phyloP scores from a whole-genome alignment of 768 basidiomycete genomes.

The Peribolospora baueri region DNA sequence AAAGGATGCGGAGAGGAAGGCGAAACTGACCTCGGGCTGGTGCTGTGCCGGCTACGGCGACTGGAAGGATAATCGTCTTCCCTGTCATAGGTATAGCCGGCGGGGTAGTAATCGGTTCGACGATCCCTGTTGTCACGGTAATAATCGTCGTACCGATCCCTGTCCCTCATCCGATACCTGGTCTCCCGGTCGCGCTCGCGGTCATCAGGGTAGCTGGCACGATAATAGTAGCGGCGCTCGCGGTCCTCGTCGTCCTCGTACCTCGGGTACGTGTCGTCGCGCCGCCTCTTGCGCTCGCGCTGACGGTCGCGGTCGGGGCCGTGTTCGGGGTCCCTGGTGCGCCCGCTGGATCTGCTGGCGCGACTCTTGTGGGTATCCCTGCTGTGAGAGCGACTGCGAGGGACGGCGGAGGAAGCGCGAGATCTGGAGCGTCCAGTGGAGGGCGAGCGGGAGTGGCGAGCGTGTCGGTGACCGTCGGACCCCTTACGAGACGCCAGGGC shows the following conservation, averaged over 20 bases:
- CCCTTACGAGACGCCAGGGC: too few species aligned
- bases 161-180: background rate
- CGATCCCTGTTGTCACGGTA: slow-evolving; percentile 19
- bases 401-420: too few species aligned
- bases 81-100: slow-evolving; percentile 24
- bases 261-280: slow-evolving; percentile 4
- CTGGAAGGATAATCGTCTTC: slow-evolving; percentile 2
- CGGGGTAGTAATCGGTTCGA: slow-evolving; percentile 17
- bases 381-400: too few species aligned
- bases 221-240: slow-evolving; percentile 6
- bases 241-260: slow-evolving; percentile 9
- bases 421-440: too few species aligned
- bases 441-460: too few species aligned
- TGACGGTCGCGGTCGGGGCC: slow-evolving; percentile 15
- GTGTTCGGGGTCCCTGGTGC: slow-evolving; percentile 10
- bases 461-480: too few species aligned
- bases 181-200: slow-evolving; percentile 3
- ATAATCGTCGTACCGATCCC: slow-evolving; percentile 1
- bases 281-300: slow-evolving; percentile 1
- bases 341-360: too few species aligned
- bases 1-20: slow-evolving; percentile 8
- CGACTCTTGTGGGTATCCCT: too few species aligned
- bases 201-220: slow-evolving; percentile 3
- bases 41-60: slow-evolving; percentile 2
- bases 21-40: slow-evolving; percentile 17